Evolutionary conservation across 768 basidiomycete genomes (phyloP), one percentile per base, ranked within the genome.

Genomic region (Asterophora lycoperdoides): DNA sequence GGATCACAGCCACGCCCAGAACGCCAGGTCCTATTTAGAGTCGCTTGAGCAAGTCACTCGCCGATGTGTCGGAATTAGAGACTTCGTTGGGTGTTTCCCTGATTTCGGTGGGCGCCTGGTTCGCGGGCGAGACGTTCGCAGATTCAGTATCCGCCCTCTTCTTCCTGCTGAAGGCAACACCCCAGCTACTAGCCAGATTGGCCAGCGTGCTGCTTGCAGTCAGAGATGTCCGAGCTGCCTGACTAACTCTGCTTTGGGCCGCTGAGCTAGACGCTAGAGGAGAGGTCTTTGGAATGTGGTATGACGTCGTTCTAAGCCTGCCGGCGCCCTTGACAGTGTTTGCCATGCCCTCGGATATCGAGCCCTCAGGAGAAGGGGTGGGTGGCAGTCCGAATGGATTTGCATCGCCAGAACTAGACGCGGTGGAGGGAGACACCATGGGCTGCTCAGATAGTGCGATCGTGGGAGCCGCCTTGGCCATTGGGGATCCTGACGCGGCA

Each of bases 121-220:
- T 19, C 6, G 33, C 43, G 18, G 45, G 20, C 6, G 48, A 33
- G 35, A 43, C 19, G 15, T 38, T 38, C 5, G 44, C 54, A 35
- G 40, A 32, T 41, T 45, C 56, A 4, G 34, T 23, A 4, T 51
- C 56, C n/a, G 35, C 43, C 34, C 68, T 72, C 61, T 76, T 82
- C 63, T 73, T 78, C 43, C 80, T 71, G 26, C 81, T 81, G 59
- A 86, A 84, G 1, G 80, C 65, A 45, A 80, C 76, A 1, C 83
- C 83, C 80, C 79, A 85, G 62, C 76, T 85, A 41, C 71, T 81
- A 4, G 82, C 82, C 41, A 84, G 66, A 50, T 68, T 79, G 9
- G 80, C 79, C 15, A 84, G 59, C 9, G 83, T 74, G 33, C 74
- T 73, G 10, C 76, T 72, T 5, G 80, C 74, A 4, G 74, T 75